Percentiles rank a stretch among this genome's conserved stretches.
Evolutionary conservation across 768 basidiomycete genomes (phyloP).

Genomic region (Lentinula lateritia): DNA sequence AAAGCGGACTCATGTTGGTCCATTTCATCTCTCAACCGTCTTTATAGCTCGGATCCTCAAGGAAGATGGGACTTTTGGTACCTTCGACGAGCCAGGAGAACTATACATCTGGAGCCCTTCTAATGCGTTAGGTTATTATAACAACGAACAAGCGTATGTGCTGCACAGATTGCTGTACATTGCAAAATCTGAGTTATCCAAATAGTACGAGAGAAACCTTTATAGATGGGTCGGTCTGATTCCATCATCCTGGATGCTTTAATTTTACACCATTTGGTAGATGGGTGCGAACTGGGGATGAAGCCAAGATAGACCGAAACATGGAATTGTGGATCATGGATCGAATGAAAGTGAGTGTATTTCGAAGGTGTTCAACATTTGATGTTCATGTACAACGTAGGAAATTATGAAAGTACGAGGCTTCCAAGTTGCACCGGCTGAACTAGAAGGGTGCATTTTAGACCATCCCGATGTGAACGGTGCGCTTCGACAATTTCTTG

Average conservation of each 20-base stretch:
- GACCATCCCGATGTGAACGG: slow-evolving; percentile 49
- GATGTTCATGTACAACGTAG: slow-evolving; percentile 12
- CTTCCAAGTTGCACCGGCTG: slow-evolving; percentile 72
- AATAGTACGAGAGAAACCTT: slow-evolving; percentile 65
- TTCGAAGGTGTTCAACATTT: neutral
- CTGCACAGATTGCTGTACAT: slow-evolving; percentile 9
- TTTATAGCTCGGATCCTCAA: slow-evolving; percentile 34
- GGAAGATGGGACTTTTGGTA: slow-evolving; percentile 37
- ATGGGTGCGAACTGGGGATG: slow-evolving; percentile 68
- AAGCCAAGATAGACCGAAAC: slow-evolving; percentile 48
- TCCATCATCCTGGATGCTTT: slow-evolving; percentile 6
- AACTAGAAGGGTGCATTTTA: slow-evolving; percentile 62
- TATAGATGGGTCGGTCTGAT: slow-evolving; percentile 45
- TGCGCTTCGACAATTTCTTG: neutral
- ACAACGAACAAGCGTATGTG: slow-evolving; percentile 57
- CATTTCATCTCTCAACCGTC: neutral
- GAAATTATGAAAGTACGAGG: slow-evolving; percentile 49
- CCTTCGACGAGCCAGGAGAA: slow-evolving; percentile 42
- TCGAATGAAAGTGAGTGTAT: slow-evolving; percentile 48
- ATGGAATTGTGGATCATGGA: slow-evolving; percentile 58
- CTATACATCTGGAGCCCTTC: slow-evolving; percentile 40
- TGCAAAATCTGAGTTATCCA: slow-evolving; percentile 1
- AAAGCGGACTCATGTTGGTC: neutral
- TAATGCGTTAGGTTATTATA: slow-evolving; percentile 38
- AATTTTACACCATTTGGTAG: slow-evolving; percentile 21